Base-by-base conservation (phyloP, 108 stramenopile species). In the Fragilaria crotonensis region DNA sequence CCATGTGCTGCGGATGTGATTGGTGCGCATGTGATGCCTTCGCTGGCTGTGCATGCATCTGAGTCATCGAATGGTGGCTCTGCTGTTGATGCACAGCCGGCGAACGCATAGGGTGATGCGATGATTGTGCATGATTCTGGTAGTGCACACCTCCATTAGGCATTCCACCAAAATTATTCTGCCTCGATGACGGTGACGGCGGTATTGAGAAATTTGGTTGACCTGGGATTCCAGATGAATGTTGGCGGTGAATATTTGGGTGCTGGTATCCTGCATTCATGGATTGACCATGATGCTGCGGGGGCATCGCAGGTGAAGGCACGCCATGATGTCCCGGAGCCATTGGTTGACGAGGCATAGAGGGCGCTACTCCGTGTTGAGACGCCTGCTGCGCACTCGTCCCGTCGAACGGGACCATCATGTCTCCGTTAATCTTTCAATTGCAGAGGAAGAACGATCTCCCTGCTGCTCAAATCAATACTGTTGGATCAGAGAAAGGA, bases 391-490 rank as follows among this genome's bases (percentile, higher is more conserved):
- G 80, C 31, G 71, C 53, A 27, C 68, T 63, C 31, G 67, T 63
- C 31, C 70, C 70, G 55, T 85, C 84, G 56, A 75, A 81, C 36
- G 74, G 74, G 52, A 54, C 73, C 80, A 81, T 81, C 75, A 70
- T 76, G 47, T 55, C 36, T 41, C 36, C 36, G 36, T 41, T 41
- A 41, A 41, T 41, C 36, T 41, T 41, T 7, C 14, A 11, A 41
- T 7, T 41, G 36, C 36, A 41, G 36, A 11, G 36, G 36, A 41
- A 41, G 36, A 41, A 14, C 7, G 36, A 11, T 41, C 36, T 41
- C 36, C 36, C 36, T 11, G 14, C 36, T 41, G 36, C 36, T 41
- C 36, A 41, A n/a, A n/a, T n/a, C n/a, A n/a, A n/a, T n/a, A n/a
- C n/a, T n/a, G n/a, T n/a, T n/a, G n/a, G n/a, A n/a, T n/a, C n/a